Evolutionary conservation across 1,284 basidiomycete species (phyloP), one percentile per base, ranked within the genome.

Genomic region (Abortiporus biennis): DNA sequence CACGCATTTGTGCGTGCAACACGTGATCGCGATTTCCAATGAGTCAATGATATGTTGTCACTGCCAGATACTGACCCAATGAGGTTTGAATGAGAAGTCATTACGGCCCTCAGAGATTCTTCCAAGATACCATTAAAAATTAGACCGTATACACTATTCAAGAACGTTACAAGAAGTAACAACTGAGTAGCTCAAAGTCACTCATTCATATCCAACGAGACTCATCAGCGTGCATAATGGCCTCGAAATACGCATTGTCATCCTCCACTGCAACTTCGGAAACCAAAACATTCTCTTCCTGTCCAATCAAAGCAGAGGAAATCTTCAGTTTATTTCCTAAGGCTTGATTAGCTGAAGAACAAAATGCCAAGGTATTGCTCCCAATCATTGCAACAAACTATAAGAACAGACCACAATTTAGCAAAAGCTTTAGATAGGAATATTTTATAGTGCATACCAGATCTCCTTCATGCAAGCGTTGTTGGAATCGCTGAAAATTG

Each of bases 371-470:
- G 1, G 49, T 38, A 36, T 51, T 47, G 12, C 48, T 39, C n/a
- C 49, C 50, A 19, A 55, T 52, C 46, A 55, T 54, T 19, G 54
- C 53, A 8, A 61, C 44, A 43, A 58, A 59, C 59, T 61, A 32
- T n/a, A 8, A 35, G 15, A 13, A 1, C n/a, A 20, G 16, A 43
- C 23, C 13, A 9, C 21, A 22, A 15, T 16, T 15, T 19, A 6
- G 22, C 21, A 5, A 12, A 19, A 6, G 19, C 12, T 13, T 20
- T 2, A 12, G 19, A n/a, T 6, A 3, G 12, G 20, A 1, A n/a
- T n/a, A n/a, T n/a, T n/a, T n/a, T n/a, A n/a, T n/a, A n/a, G n/a
- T n/a, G 43, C 55, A 47, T 15, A 61, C 59, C 37, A 59, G 21
- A 15, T 53, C 53, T 2, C 53, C 54, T 1, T 43, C 48, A 29